These are phyloP conservation scores for Podospora fimiseda DNA, from an alignment of 495 filamentous ascomycete species.

Conservation along the genomic window DNA sequence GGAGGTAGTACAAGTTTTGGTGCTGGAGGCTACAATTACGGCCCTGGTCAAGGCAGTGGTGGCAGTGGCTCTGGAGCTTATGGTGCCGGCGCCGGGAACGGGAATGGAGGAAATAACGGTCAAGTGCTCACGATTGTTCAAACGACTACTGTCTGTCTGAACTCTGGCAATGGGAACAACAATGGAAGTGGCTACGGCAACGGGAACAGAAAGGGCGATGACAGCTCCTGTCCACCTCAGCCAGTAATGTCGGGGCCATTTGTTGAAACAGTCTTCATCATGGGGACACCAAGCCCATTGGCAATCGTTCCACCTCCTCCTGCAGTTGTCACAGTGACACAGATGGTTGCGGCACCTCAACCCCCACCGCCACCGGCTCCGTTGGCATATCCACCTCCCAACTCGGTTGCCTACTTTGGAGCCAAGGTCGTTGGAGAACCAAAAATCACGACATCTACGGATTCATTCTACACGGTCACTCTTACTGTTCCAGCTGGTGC, in stretches of 20 bases:
- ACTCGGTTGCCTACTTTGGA: conserved; percentile 9
- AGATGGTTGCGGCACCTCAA: conserved; percentile 1
- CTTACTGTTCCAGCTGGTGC: conserved; percentile 4
- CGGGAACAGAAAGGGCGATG: background rate
- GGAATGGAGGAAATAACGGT: background rate
- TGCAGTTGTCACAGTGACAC: background rate
- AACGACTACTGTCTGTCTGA: background rate
- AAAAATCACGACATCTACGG: background rate
- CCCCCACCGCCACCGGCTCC: background rate
- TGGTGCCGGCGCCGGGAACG: conserved; percentile 4
- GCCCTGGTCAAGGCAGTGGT: conserved; percentile 1
- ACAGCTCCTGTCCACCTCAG: background rate
- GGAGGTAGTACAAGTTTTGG: background rate
- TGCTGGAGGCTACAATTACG: background rate
- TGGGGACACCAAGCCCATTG: conserved; percentile 4
- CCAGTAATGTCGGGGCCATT: conserved; percentile 7
- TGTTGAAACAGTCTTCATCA: conserved; percentile 8
- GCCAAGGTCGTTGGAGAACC: conserved; percentile 3
- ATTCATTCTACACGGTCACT: conserved; percentile 16
- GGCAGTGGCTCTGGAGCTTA: conserved; percentile 4
- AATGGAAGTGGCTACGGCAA: conserved; percentile 10
- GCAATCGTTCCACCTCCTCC: conserved; percentile 2
- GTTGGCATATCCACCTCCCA: conserved; percentile 10
- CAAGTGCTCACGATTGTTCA: background rate
- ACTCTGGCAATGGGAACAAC: conserved; percentile 1